Conservation (phyloP, 2,329 filamentous ascomycete species). For the Chaetomiaceae sp. region DNA sequence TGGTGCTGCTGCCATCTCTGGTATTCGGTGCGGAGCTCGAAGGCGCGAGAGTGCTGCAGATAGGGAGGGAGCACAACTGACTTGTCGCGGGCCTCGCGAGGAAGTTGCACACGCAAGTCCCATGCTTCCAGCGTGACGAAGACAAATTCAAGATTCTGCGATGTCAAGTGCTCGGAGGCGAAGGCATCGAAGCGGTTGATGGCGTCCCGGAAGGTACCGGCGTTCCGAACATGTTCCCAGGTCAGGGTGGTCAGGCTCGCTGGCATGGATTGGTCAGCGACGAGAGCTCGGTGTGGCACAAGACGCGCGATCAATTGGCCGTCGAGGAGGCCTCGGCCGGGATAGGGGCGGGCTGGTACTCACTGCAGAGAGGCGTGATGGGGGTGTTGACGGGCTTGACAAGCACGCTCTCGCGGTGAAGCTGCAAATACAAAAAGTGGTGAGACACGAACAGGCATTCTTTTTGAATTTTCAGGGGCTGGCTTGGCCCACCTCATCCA, state of each 20-base stretch:
- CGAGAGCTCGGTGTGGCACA: slow-evolving; percentile 9
- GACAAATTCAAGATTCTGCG: slow-evolving; percentile 91
- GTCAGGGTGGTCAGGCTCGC: slow-evolving; percentile 96
- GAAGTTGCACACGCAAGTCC: slow-evolving; percentile 96
- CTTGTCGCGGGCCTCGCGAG: slow-evolving; percentile 96
- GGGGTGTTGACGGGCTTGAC: slow-evolving; percentile 98
- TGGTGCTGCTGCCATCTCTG: slow-evolving; percentile 98
- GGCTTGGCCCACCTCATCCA: slow-evolving; percentile 72
- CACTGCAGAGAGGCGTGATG: slow-evolving; percentile 98
- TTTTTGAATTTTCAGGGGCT: slow-evolving; percentile 16
- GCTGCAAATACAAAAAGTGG: slow-evolving; percentile 47
- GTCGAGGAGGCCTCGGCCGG: not conserved
- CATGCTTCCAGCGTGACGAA: slow-evolving; percentile 98
- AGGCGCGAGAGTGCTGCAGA: slow-evolving; percentile 94
- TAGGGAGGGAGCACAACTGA: slow-evolving; percentile 94
- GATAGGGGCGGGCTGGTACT: slow-evolving; percentile 43
- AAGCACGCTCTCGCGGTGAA: slow-evolving; percentile 91
- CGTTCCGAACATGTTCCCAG: slow-evolving; percentile 98
- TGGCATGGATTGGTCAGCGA: slow-evolving; percentile 38
- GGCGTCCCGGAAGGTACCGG: slow-evolving; percentile 94
- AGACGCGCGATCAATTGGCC: slow-evolving; percentile 14
- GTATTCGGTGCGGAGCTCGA: slow-evolving; percentile 95
- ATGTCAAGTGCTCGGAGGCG: slow-evolving; percentile 83
- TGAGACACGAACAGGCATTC: slow-evolving; percentile 12
- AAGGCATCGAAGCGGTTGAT: slow-evolving; percentile 93